These are phyloP conservation scores for Straminergon stramineum DNA, from an alignment of 225 moss, liverwort and hornwort species.

Conservation along the genomic window DNA sequence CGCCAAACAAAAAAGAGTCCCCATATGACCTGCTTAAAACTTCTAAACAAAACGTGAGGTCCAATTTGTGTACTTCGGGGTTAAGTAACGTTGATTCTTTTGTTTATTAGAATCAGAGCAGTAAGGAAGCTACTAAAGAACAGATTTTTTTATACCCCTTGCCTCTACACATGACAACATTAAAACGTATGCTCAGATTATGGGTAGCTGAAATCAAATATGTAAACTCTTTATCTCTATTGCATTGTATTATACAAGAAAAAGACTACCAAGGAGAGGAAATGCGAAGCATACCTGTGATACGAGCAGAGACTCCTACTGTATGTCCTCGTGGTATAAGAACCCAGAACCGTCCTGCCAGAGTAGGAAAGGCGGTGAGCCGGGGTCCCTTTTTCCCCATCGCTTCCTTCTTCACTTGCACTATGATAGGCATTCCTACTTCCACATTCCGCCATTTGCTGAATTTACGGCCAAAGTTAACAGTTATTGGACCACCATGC, in stretches of 20 bases:
- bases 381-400: slow-evolving; percentile 97
- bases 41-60: neutral
- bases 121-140: neutral
- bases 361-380: slow-evolving; percentile 86
- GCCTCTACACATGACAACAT: neutral
- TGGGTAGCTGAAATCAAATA: neutral
- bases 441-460: slow-evolving; percentile 93
- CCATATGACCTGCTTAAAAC: neutral
- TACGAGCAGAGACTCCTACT: slow-evolving; percentile 82
- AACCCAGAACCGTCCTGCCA: slow-evolving; percentile 98
- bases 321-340: slow-evolving; percentile 78
- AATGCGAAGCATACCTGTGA: slow-evolving; percentile 49
- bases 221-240: neutral
- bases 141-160: neutral
- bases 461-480: slow-evolving; percentile 88
- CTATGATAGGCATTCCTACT: slow-evolving; percentile 94
- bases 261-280: neutral
- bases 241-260: neutral
- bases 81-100: neutral
- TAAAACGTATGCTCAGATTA: neutral
- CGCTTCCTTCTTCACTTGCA: slow-evolving; percentile 96
- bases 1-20: neutral
- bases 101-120: neutral
- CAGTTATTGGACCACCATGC: slow-evolving; percentile 65
- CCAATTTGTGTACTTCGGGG: neutral